Evolutionary conservation across 2,329 filamentous ascomycete genomes (phyloP).

Genomic region (Nothomitra cinnamomea): DNA sequence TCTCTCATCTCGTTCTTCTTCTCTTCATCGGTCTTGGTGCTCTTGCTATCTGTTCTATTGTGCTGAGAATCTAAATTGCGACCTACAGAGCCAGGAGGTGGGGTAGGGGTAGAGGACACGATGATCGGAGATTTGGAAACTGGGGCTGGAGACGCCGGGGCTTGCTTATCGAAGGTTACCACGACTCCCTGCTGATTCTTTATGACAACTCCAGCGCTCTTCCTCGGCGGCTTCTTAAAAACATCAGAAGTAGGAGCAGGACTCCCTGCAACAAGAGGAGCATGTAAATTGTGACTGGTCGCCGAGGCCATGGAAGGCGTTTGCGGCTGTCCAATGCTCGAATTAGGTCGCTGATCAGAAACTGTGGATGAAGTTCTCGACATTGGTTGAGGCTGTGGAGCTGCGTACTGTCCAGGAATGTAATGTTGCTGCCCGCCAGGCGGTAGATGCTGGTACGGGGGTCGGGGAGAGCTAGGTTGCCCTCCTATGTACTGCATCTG

Average conservation of each 20-base stretch:
- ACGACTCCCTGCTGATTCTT: slow-evolving; percentile 61
- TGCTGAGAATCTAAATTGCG: slow-evolving; percentile 42
- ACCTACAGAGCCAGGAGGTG: slow-evolving; percentile 59
- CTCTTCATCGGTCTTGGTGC: slow-evolving; percentile 59
- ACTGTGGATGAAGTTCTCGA: slow-evolving; percentile 70
- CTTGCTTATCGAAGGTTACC: slow-evolving; percentile 46
- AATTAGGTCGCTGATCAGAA: slow-evolving; percentile 48
- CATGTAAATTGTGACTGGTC: slow-evolving; percentile 29
- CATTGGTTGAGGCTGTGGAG: slow-evolving; percentile 48
- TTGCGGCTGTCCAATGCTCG: slow-evolving; percentile 41
- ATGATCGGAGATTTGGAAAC: slow-evolving; percentile 42
- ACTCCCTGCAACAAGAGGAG: slow-evolving; percentile 38
- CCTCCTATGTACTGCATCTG: slow-evolving; percentile 34
- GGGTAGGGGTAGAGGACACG: slow-evolving; percentile 59
- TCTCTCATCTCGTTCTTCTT: slow-evolving; percentile 60
- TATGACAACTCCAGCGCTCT: slow-evolving; percentile 65
- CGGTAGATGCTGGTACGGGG: slow-evolving; percentile 22
- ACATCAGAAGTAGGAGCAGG: slow-evolving; percentile 38
- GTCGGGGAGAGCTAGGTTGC: slow-evolving; percentile 28
- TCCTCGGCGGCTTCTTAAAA: slow-evolving; percentile 22
- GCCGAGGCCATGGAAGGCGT: slow-evolving; percentile 32
- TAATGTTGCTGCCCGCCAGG: slow-evolving; percentile 21
- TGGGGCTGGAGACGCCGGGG: slow-evolving; percentile 41
- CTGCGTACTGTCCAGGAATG: slow-evolving; percentile 35
- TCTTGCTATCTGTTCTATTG: slow-evolving; percentile 50